Conservation (phyloP, 208 protist genomes). For the Leishmania guyanensis region DNA sequence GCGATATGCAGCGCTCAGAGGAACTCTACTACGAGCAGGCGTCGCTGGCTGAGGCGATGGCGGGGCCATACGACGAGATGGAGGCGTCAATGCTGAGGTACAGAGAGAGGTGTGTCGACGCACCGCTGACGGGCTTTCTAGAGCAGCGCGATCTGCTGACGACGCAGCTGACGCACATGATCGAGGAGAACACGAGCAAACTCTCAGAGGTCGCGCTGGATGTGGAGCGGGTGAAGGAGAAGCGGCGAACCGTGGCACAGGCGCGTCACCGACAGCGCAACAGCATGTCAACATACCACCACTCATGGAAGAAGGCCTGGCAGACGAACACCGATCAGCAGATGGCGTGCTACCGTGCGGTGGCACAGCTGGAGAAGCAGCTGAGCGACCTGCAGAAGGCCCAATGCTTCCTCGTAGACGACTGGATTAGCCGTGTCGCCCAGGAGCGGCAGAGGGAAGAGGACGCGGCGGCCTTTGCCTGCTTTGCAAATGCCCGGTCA, state of each 20-base stretch:
- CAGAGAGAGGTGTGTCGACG: slow-evolving; percentile 29
- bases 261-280: slow-evolving; percentile 40
- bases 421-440: slow-evolving; percentile 51
- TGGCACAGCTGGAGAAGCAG: slow-evolving; percentile 75
- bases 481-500: slow-evolving; percentile 52
- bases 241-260: slow-evolving; percentile 31
- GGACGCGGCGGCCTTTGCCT: slow-evolving; percentile 53
- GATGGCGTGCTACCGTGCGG: slow-evolving; percentile 57
- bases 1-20: slow-evolving; percentile 83
- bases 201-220: slow-evolving; percentile 39
- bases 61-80: slow-evolving; percentile 54
- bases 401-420: slow-evolving; percentile 46
- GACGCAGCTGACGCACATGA: slow-evolving; percentile 10
- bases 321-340: slow-evolving; percentile 69
- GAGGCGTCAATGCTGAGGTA: slow-evolving; percentile 51
- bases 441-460: slow-evolving; percentile 57
- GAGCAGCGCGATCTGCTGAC: slow-evolving; percentile 33
- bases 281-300: slow-evolving; percentile 37
- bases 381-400: slow-evolving; percentile 53
- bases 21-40: slow-evolving; percentile 81
- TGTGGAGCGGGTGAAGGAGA: slow-evolving; percentile 37
- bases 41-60: slow-evolving; percentile 69
- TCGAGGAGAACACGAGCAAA: slow-evolving; percentile 14
- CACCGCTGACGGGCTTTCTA: slow-evolving; percentile 32
- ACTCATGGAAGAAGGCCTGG: slow-evolving; percentile 53